These are phyloP conservation scores for Micromonas commoda DNA, from an alignment of 139 green algal genomes.

Conservation along the genomic window DNA sequence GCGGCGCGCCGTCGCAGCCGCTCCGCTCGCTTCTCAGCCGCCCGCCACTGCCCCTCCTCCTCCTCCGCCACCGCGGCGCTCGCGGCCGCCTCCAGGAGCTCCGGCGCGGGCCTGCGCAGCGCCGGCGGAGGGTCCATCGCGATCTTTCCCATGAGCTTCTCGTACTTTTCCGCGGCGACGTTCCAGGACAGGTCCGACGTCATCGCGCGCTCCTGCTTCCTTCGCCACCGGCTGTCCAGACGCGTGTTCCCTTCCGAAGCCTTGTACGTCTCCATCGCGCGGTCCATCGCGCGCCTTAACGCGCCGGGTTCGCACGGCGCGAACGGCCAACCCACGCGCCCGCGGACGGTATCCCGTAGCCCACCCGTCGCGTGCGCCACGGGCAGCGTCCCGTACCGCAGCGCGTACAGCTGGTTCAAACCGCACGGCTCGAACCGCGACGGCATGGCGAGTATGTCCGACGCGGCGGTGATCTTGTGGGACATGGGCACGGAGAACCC, in stretches of 20 bases:
- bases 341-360: slow-evolving; percentile 1
- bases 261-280: slow-evolving; percentile 26
- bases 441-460: slow-evolving; percentile 87
- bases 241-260: background rate
- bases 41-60: background rate
- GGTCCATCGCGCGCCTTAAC: background rate
- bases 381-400: slow-evolving; percentile 93
- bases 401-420: slow-evolving; percentile 87
- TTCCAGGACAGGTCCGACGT: slow-evolving; percentile 79
- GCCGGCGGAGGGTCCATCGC: background rate
- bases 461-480: slow-evolving; percentile 61
- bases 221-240: background rate
- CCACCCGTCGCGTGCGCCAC: slow-evolving; percentile 72
- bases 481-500: slow-evolving; percentile 80
- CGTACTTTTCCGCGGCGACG: slow-evolving; percentile 79
- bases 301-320: background rate
- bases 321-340: background rate
- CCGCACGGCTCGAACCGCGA: slow-evolving; percentile 83
- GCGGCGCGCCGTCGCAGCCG: background rate
- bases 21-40: background rate
- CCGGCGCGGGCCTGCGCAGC: background rate
- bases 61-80: background rate
- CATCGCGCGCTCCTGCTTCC: slow-evolving; percentile 61
- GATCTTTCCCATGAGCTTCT: slow-evolving; percentile 68
- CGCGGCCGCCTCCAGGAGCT: background rate